A percentile compares a stretch with the other conserved stretches of the same genome.
Evolutionary conservation across 2,329 filamentous ascomycete species (phyloP).

Genomic region (Harringtonia aguacate): DNA sequence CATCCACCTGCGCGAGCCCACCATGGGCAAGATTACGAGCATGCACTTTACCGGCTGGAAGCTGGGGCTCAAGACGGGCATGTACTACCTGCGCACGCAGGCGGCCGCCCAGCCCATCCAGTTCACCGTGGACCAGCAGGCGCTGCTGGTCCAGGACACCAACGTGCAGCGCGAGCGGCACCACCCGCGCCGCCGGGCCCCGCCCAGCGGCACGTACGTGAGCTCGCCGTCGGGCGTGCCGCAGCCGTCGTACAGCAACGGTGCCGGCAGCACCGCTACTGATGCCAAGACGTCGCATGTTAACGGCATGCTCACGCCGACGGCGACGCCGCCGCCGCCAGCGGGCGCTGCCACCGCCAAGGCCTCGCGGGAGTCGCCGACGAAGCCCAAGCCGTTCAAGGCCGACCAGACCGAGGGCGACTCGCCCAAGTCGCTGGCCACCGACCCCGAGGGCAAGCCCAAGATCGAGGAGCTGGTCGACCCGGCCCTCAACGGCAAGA

Average conservation of each 20-base stretch:
- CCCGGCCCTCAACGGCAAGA: slow-evolving; percentile 36
- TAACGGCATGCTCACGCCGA: slow-evolving; percentile 60
- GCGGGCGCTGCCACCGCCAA: slow-evolving; percentile 30
- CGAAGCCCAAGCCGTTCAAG: slow-evolving; percentile 59
- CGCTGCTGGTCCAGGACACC: slow-evolving; percentile 77
- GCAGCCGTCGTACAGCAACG: slow-evolving; percentile 54
- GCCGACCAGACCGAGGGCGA: slow-evolving; percentile 69
- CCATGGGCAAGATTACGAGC: slow-evolving; percentile 99
- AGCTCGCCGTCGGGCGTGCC: slow-evolving; percentile 53
- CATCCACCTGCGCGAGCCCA: slow-evolving; percentile 98
- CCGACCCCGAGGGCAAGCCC: slow-evolving; percentile 52
- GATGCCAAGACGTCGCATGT: slow-evolving; percentile 32
- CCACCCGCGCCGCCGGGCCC: slow-evolving; percentile 54
- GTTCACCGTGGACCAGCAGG: slow-evolving; percentile 97
- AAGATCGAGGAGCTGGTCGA: slow-evolving; percentile 56
- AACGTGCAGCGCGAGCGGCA: slow-evolving; percentile 56
- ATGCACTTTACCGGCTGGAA: slow-evolving; percentile 99
- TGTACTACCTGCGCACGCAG: slow-evolving; percentile 99
- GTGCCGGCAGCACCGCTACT: slow-evolving; percentile 30
- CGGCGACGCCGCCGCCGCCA: slow-evolving; percentile 50
- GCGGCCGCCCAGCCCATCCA: slow-evolving; percentile 94
- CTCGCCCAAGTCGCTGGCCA: slow-evolving; percentile 66
- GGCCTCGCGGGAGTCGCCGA: slow-evolving; percentile 37
- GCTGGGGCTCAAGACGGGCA: slow-evolving; percentile 96
- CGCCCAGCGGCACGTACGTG: slow-evolving; percentile 44